Percentiles rank a stretch among this genome's conserved stretches.
Conservation (phyloP, 2,329 filamentous ascomycete genomes). For the Aspergillus sp. region DNA sequence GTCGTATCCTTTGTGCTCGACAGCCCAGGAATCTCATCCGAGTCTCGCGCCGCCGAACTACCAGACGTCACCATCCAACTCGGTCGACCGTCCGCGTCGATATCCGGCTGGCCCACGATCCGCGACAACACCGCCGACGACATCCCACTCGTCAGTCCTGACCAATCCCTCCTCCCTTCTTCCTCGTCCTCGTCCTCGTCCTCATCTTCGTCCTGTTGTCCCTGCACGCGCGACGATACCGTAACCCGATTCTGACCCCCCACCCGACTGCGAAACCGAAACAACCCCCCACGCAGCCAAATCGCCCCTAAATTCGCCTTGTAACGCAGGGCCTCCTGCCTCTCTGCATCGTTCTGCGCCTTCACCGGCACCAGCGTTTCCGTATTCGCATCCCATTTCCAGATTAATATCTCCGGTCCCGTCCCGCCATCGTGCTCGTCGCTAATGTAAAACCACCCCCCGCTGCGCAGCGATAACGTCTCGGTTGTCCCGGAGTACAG, state of each 20-base stretch:
- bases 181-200: slow-evolving; percentile 20
- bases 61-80: slow-evolving; percentile 51
- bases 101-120: slow-evolving; percentile 38
- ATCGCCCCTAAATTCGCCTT: slow-evolving; percentile 50
- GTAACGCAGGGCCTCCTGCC: slow-evolving; percentile 44
- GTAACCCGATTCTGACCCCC: slow-evolving; percentile 3
- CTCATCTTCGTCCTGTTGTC: slow-evolving; percentile 6
- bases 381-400: slow-evolving; percentile 44
- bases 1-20: slow-evolving; percentile 12
- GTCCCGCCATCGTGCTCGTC: slow-evolving; percentile 13
- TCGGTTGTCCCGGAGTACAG: slow-evolving; percentile 52
- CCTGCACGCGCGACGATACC: slow-evolving; percentile 37
- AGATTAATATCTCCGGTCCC: slow-evolving; percentile 41
- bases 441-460: slow-evolving; percentile 51
- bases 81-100: slow-evolving; percentile 33
- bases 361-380: slow-evolving; percentile 31
- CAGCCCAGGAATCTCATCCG: slow-evolving; percentile 55
- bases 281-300: slow-evolving; percentile 44
- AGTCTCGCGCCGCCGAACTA: slow-evolving; percentile 48
- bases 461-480: slow-evolving; percentile 53
- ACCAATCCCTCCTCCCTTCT: slow-evolving; percentile 48
- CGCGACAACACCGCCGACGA: slow-evolving; percentile 42
- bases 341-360: slow-evolving; percentile 24
- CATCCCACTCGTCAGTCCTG: slow-evolving; percentile 44
- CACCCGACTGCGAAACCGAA: slow-evolving; percentile 34